Evolutionary conservation across 352 stramenopile species (phyloP), one percentile per base, ranked within the genome.

Genomic region (Phytophthora nicotianae): DNA sequence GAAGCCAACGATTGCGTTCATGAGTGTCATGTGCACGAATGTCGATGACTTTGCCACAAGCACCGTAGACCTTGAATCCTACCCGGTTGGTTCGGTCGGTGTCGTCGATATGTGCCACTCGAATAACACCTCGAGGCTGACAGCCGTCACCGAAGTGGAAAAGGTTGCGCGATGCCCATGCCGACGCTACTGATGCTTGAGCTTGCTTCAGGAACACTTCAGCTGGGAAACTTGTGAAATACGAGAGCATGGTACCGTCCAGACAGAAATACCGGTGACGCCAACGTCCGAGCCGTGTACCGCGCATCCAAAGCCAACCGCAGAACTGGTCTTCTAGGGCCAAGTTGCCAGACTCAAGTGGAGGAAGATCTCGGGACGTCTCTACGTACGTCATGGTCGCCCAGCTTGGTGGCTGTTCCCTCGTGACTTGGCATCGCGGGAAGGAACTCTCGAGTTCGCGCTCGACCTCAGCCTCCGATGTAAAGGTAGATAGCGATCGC

Each of bases 221-320:
- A 14, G 75, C 80, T 9, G 83, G 83, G 45, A 92, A 92, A 20
- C 74, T 83, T 3, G 77, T 76, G 49, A 89, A 93, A 45, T 89
- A 90, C 41, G 79, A 79, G 11, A 93, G 47, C 66, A 93, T 70
- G n/a, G 77, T 72, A 11, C 77, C 77, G 27, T 88, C 81, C 20
- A 93, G 52, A 59, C 77, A 89, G 38, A 93, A 90, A 59, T 91
- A 93, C 10, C 83, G 79, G 40, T 91, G 81, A 5, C 81, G 74
- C 84, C 84, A 93, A 9, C 81, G 76, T 26, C 80, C 77, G 19
- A 91, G 65, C 32, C 77, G 70, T 24, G 64, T 59, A 26, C 75
- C 77, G 5, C 81, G 80, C 82, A 93, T 93, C 84, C 84, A 93
- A 5, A 93, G 73, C 84, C 84, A 93, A 5, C 84, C 84, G 41